These are phyloP conservation scores for Polytrichum formosum DNA, from an alignment of 225 moss, liverwort and hornwort genomes.

Conservation along the genomic window DNA sequence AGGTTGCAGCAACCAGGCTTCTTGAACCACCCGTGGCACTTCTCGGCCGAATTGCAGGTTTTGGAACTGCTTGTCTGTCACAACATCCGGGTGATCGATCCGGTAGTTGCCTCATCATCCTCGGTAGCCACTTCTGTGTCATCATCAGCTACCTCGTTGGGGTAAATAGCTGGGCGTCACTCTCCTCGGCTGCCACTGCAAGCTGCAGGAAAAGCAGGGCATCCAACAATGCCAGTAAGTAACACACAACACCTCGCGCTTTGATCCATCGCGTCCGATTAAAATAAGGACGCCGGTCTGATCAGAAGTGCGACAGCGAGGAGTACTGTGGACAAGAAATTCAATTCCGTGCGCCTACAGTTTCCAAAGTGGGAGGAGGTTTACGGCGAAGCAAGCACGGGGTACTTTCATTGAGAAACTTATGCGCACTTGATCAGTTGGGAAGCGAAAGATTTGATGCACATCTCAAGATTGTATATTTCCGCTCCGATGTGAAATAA, in stretches of 20 bases:
- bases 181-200: background rate
- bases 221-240: background rate
- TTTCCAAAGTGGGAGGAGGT: too few relatives aligned
- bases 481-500: too few relatives aligned
- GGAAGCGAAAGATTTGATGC: too few relatives aligned
- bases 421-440: too few relatives aligned
- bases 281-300: too few relatives aligned
- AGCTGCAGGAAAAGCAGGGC: background rate
- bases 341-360: too few relatives aligned
- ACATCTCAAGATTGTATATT: too few relatives aligned
- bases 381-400: too few relatives aligned
- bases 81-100: background rate
- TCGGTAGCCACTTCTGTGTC: background rate
- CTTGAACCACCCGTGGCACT: background rate
- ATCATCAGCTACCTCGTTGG: background rate
- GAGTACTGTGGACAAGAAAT: too few relatives aligned
- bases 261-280: too few relatives aligned
- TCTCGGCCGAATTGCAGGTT: background rate
- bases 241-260: background rate
- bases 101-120: background rate
- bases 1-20: background rate
- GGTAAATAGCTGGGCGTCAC: background rate
- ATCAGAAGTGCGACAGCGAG: too few relatives aligned
- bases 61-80: background rate
- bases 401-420: too few relatives aligned